phyloP scores from a whole-genome alignment of 169 alveolate species.

The Perkinsus olseni region DNA sequence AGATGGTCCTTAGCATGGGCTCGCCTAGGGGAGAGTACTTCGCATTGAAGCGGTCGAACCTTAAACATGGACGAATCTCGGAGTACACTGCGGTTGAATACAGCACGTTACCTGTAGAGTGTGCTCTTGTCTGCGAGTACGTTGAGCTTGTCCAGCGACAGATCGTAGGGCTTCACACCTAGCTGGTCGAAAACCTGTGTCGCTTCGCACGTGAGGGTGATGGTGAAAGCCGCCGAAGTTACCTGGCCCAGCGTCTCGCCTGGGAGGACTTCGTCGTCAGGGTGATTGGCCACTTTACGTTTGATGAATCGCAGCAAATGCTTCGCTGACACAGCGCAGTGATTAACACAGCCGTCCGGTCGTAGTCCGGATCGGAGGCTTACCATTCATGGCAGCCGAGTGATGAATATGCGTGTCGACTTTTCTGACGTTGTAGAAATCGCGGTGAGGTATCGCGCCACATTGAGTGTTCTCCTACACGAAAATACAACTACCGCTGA shows the following conservation, averaged over 20 bases:
- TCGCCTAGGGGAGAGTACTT: slow-evolving; percentile 80
- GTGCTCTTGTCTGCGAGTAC: slow-evolving; percentile 55
- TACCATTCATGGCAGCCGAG: slow-evolving; percentile 67
- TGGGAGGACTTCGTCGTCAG: slow-evolving; percentile 45
- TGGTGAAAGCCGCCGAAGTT: slow-evolving; percentile 23
- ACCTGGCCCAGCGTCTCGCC: slow-evolving; percentile 46
- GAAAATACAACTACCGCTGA: too few relatives aligned
- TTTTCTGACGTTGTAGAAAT: slow-evolving; percentile 79
- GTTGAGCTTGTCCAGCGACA: slow-evolving; percentile 56
- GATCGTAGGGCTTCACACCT: slow-evolving; percentile 48
- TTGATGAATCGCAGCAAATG: slow-evolving; percentile 68
- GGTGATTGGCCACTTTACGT: slow-evolving; percentile 24
- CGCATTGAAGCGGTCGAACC: slow-evolving; percentile 82
- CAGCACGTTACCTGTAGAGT: background rate
- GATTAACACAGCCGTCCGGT: too few relatives aligned
- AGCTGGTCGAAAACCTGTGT: slow-evolving; percentile 51
- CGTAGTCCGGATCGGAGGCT: too few relatives aligned
- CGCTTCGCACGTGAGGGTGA: slow-evolving; percentile 14
- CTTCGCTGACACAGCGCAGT: slow-evolving; percentile 61
- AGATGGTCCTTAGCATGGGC: slow-evolving; percentile 66
- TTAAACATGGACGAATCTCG: background rate
- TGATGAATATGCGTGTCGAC: slow-evolving; percentile 90
- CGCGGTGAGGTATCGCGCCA: slow-evolving; percentile 49
- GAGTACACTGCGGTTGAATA: background rate
- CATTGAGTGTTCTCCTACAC: background rate